Percentiles rank a stretch among this genome's conserved stretches.
Conservation (phyloP, 768 basidiomycete genomes). For the Udeniomyces megalosporus region DNA sequence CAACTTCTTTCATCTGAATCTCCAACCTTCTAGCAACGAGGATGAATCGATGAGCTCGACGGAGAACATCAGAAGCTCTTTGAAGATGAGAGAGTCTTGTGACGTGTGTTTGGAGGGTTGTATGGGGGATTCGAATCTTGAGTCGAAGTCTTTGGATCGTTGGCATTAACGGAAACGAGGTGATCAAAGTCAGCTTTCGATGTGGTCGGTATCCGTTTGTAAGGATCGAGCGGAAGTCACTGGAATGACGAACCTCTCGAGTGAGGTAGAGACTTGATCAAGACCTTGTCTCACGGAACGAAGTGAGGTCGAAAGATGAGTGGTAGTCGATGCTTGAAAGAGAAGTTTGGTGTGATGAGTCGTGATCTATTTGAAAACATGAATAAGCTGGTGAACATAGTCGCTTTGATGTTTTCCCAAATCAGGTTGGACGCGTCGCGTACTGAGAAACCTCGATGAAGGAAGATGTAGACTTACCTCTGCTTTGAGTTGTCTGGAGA, state of each 20-base stretch:
- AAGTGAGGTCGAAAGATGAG: constrained; percentile 53
- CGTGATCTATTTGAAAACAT: constrained; percentile 44
- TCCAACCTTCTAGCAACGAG: constrained; percentile 67
- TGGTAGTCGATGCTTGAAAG: constrained; percentile 47
- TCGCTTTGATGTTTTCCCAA: too few relatives aligned
- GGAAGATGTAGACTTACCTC: constrained; percentile 40
- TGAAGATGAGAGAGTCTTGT: constrained; percentile 59
- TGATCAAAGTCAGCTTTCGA: too few relatives aligned
- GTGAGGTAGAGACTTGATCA: constrained; percentile 52
- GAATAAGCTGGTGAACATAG: too few relatives aligned
- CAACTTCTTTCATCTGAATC: constrained; percentile 63
- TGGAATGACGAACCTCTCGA: constrained; percentile 62
- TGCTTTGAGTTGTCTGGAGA: constrained; percentile 71
- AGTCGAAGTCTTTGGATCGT: constrained; percentile 45
- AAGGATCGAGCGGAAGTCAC: too few relatives aligned
- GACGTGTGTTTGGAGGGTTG: constrained; percentile 54
- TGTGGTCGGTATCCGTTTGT: too few relatives aligned
- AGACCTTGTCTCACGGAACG: constrained; percentile 51
- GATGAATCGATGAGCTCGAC: constrained; percentile 70
- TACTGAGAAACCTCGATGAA: neutral
- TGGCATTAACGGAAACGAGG: neutral
- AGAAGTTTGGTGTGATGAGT: constrained; percentile 63
- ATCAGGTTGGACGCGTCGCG: too few relatives aligned
- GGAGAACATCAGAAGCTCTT: constrained; percentile 65
- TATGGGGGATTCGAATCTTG: constrained; percentile 75